phyloP scores from a whole-genome alignment of 1,284 basidiomycete genomes.

The Pterulicium gracile region DNA sequence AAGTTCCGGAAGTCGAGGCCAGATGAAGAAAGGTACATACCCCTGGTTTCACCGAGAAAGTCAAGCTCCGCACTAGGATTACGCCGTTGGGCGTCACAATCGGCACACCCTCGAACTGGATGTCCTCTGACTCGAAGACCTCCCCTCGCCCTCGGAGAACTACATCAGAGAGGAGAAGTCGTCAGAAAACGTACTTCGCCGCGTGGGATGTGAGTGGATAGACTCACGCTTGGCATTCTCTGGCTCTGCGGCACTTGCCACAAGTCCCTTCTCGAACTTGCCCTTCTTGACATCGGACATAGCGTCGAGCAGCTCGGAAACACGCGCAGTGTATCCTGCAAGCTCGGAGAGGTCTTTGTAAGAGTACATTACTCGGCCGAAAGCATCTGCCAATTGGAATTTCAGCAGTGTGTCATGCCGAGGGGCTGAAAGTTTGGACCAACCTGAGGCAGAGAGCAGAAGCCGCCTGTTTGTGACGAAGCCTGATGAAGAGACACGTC shows the following conservation, averaged over 20 bases:
- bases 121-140: constrained; percentile 78
- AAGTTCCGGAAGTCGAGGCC: constrained; percentile 4
- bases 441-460: constrained; percentile 72
- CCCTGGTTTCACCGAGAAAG: constrained; percentile 84
- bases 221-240: constrained; percentile 70
- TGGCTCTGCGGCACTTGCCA: constrained; percentile 65
- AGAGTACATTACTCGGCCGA: constrained; percentile 86
- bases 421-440: constrained; percentile 5
- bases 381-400: constrained; percentile 50
- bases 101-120: constrained; percentile 87
- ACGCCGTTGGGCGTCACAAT: constrained; percentile 97
- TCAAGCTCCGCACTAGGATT: constrained; percentile 74
- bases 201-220: neutral
- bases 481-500: constrained; percentile 31
- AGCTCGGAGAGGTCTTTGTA: constrained; percentile 96
- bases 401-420: neutral
- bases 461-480: constrained; percentile 93
- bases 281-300: constrained; percentile 84
- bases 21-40: constrained; percentile 35
- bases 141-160: constrained; percentile 76
- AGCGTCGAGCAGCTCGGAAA: constrained; percentile 82
- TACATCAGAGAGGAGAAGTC: constrained; percentile 18
- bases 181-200: neutral
- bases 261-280: constrained; percentile 82
- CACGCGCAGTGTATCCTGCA: constrained; percentile 91